Evolutionary conservation across 2,329 filamentous ascomycete species (phyloP), one percentile per base, ranked within the genome.

Genomic region (Cordyceps javanica): DNA sequence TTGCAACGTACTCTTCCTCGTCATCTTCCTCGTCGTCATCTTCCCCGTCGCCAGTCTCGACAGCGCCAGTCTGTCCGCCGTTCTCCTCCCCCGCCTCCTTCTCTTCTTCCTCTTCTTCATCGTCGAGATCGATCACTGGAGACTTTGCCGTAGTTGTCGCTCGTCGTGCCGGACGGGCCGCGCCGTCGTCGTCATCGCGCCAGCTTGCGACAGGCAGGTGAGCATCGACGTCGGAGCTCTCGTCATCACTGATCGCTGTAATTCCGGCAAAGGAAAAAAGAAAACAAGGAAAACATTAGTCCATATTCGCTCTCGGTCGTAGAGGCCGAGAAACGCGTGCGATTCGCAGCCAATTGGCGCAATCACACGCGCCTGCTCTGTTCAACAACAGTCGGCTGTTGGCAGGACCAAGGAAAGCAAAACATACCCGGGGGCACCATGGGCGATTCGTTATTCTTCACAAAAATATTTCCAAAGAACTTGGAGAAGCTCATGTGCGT

Each of bases 51-150:
- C 52, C 52, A 11, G 46, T 39, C 23, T 45, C 21, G 28, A 23
- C 52, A 6, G 7, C 19, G 38, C 3, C 26, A 2, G 38, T 13
- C 23, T 30, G 21, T 2, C n/a, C n/a, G 38, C 38, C 21, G 7
- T n/a, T n/a, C n/a, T n/a, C n/a, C n/a, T 67, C 64, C 2, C 67
- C 73, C 45, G 73, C 77, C 68, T 75, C 73, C 36, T 76, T 77
- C 3, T 77, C 82, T 21, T 68, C 68, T 19, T 73, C 67, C 16
- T 71, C 68, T 32, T 78, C 63, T 36, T 70, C 67, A n/a, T 71
- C 68, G 6, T 72, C 73, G 1, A 68, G 70, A 0, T 70, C 70
- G 2, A 68, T 71, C 5, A 69, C 69, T 0, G 69, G 70, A n/a
- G 0, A 69, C 69, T 3, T 68, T 67, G n/a, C 68, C 66, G 2